Percentiles rank a stretch among this genome's conserved stretches.
Conservation (phyloP, 2,329 filamentous ascomycete species). For the Colletotrichum abscissum region DNA sequence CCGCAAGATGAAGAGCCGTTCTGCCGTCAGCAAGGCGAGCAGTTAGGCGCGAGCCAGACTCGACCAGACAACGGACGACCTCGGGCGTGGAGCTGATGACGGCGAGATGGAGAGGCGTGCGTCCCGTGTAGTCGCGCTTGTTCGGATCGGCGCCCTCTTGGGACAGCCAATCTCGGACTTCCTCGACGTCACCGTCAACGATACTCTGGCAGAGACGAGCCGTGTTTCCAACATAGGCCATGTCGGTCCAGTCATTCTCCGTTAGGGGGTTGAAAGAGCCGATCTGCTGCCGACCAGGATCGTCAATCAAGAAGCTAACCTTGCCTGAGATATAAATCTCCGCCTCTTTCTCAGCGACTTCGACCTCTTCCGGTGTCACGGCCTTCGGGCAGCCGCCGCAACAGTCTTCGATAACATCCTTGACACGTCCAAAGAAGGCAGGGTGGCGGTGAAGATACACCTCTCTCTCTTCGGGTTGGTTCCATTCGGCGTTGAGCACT, state of each 20-base stretch:
- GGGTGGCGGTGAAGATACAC: slow-evolving; percentile 86
- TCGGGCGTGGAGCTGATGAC: slow-evolving; percentile 74
- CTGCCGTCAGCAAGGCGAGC: slow-evolving; percentile 82
- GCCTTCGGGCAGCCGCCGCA: slow-evolving; percentile 82
- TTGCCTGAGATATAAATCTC: slow-evolving; percentile 82
- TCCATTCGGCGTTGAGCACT: slow-evolving; percentile 88
- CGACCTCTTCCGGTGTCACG: slow-evolving; percentile 75
- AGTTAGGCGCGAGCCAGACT: slow-evolving; percentile 78
- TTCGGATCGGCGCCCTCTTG: slow-evolving; percentile 79
- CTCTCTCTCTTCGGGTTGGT: slow-evolving; percentile 78
- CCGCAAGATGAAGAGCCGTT: slow-evolving; percentile 86
- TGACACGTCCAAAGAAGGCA: slow-evolving; percentile 82
- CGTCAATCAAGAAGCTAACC: slow-evolving; percentile 80
- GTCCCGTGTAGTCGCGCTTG: slow-evolving; percentile 80
- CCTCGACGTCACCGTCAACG: slow-evolving; percentile 76
- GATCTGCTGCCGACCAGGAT: slow-evolving; percentile 81
- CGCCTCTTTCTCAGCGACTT: slow-evolving; percentile 76
- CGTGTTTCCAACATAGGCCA: slow-evolving; percentile 89
- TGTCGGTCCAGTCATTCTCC: slow-evolving; percentile 87
- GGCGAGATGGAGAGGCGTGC: slow-evolving; percentile 83
- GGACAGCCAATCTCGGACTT: slow-evolving; percentile 76
- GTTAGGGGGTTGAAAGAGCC: slow-evolving; percentile 83
- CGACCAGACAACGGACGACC: slow-evolving; percentile 77
- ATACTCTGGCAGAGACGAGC: slow-evolving; percentile 84
- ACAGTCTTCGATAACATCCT: slow-evolving; percentile 83